Percentiles rank a stretch among this genome's conserved stretches.
phyloP scores from a whole-genome alignment of 306 rosid species.

The Vigna angularis region DNA sequence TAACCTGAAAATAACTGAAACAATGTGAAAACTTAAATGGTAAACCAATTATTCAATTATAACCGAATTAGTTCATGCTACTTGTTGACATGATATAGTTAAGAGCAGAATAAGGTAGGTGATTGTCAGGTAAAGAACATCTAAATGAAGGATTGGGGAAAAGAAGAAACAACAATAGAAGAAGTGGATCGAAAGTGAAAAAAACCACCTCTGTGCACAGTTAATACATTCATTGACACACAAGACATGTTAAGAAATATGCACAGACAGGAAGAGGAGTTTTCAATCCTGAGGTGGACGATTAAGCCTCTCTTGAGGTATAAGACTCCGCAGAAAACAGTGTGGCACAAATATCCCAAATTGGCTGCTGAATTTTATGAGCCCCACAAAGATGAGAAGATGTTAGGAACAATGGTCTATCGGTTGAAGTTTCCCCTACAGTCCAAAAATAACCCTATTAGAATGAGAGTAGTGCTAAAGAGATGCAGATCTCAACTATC shows the following conservation, averaged over 20 bases:
- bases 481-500: no score
- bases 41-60: conserved; percentile 28
- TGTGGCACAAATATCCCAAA: background rate
- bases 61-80: background rate
- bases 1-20: conserved; percentile 63
- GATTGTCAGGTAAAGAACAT: background rate
- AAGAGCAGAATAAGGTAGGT: conserved; percentile 9
- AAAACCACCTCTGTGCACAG: background rate
- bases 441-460: background rate
- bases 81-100: conserved; percentile 11
- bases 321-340: background rate
- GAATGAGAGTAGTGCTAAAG: no score
- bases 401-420: background rate
- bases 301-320: background rate
- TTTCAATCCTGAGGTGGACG: background rate
- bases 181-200: background rate
- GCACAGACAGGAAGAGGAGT: background rate
- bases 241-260: background rate
- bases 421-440: background rate
- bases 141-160: background rate
- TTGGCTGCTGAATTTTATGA: background rate
- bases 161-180: conserved; percentile 9
- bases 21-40: conserved; percentile 14
- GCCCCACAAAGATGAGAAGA: background rate
- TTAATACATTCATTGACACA: no score